Evolutionary conservation across 345 rosid genomes (phyloP).

Genomic region (Tarenaya hassleriana): DNA sequence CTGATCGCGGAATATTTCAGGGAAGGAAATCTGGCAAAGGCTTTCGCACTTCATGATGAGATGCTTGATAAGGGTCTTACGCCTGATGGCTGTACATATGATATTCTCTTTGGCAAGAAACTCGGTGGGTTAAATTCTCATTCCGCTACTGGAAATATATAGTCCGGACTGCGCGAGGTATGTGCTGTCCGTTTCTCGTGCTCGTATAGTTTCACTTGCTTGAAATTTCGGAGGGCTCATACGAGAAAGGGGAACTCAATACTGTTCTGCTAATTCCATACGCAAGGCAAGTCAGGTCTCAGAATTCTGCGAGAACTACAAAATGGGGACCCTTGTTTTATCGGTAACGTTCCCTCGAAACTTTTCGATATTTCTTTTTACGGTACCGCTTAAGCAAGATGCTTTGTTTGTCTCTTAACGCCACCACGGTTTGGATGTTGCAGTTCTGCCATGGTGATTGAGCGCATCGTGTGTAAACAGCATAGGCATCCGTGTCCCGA

Average conservation of each 20-base stretch:
- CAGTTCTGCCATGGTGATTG: too few species aligned
- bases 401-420: too few species aligned
- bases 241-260: neutral
- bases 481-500: too few species aligned
- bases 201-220: neutral
- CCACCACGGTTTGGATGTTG: too few species aligned
- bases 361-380: too few species aligned
- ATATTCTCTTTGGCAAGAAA: slow-evolving; percentile 54
- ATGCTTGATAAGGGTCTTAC: slow-evolving; percentile 79
- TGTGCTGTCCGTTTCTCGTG: slow-evolving; percentile 10
- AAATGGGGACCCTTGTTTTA: neutral
- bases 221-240: neutral
- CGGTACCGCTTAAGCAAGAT: too few species aligned
- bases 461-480: too few species aligned
- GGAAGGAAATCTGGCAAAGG: slow-evolving; percentile 65
- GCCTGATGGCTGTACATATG: slow-evolving; percentile 60
- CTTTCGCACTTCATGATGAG: slow-evolving; percentile 66
- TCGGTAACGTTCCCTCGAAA: too few species aligned
- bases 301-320: too few species aligned
- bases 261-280: slow-evolving; percentile 6
- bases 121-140: slow-evolving; percentile 21
- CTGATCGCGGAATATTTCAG: slow-evolving; percentile 62
- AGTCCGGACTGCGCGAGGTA: slow-evolving; percentile 21
- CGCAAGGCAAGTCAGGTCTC: neutral
- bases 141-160: slow-evolving; percentile 27